These are phyloP conservation scores for Fomitopsis serialis DNA, from an alignment of 768 basidiomycete genomes.

Conservation along the genomic window DNA sequence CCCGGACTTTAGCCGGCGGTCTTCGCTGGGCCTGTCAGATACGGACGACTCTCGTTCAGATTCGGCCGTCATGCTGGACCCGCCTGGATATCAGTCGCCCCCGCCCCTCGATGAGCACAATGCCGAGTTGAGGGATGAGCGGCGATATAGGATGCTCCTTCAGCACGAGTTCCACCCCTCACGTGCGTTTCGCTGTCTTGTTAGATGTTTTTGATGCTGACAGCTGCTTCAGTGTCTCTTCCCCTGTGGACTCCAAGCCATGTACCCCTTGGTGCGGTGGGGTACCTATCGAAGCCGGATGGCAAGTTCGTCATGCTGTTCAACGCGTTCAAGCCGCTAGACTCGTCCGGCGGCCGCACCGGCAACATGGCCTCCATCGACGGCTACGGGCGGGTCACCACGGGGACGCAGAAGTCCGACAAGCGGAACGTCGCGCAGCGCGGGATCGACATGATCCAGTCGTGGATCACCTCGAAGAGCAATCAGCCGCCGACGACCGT, in stretches of 20 bases:
- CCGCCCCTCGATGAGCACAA: conserved; percentile 16
- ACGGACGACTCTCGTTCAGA: conserved; percentile 4
- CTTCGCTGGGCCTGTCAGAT: conserved; percentile 3
- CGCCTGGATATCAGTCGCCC: conserved; percentile 15
- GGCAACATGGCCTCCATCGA: conserved; percentile 51
- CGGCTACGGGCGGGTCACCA: conserved; percentile 56
- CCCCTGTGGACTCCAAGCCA: conserved; percentile 68
- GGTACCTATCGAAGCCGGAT: conserved; percentile 60
- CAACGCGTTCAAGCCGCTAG: conserved; percentile 55
- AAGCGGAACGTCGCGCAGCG: conserved; percentile 55
- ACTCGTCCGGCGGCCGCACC: conserved; percentile 37
- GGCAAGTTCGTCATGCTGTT: conserved; percentile 70
- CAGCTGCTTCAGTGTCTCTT: conserved; percentile 22
- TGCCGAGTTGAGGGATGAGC: conserved; percentile 50
- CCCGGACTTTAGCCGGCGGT: background rate
- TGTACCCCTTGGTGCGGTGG: conserved; percentile 66
- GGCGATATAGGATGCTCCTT: conserved; percentile 60
- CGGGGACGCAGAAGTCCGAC: conserved; percentile 45
- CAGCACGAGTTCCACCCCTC: conserved; percentile 67
- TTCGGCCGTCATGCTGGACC: background rate
- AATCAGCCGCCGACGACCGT: conserved; percentile 38
- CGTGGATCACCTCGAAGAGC: conserved; percentile 29
- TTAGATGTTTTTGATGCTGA: background rate
- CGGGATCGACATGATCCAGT: conserved; percentile 50
- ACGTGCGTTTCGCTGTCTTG: conserved; percentile 31